Evolutionary conservation across 2,329 filamentous ascomycete species (phyloP).

Genomic region (Aspergillaceae sp.): DNA sequence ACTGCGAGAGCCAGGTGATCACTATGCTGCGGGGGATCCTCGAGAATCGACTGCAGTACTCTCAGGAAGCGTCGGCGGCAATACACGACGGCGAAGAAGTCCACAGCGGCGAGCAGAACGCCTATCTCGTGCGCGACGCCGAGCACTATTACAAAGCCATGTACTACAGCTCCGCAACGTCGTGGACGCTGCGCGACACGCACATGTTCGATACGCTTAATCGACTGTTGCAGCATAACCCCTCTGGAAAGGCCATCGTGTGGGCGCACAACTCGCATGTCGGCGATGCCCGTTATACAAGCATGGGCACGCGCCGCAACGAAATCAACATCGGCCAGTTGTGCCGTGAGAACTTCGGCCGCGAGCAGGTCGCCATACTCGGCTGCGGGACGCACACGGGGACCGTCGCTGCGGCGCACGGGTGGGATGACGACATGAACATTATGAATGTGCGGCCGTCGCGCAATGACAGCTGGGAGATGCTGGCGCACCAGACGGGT

Average conservation of each 20-base stretch:
- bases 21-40: constrained; percentile 40
- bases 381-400: constrained; percentile 45
- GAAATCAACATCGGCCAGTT: constrained; percentile 48
- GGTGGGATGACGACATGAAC: constrained; percentile 45
- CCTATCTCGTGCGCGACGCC: constrained; percentile 41
- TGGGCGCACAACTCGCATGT: constrained; percentile 49
- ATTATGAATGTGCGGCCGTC: constrained; percentile 43
- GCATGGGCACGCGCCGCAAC: constrained; percentile 37
- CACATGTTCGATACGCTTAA: constrained; percentile 45
- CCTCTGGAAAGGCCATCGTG: constrained; percentile 40
- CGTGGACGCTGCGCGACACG: constrained; percentile 45
- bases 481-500: constrained; percentile 40
- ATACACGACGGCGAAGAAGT: constrained; percentile 39
- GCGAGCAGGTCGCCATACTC: constrained; percentile 34
- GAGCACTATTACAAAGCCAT: constrained; percentile 47
- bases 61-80: constrained; percentile 8
- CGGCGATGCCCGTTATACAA: constrained; percentile 46
- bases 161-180: constrained; percentile 42
- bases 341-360: constrained; percentile 39
- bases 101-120: constrained; percentile 45
- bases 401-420: constrained; percentile 44
- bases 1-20: constrained; percentile 41
- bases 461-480: constrained; percentile 42
- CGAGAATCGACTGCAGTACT: constrained; percentile 35
- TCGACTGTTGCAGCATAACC: constrained; percentile 36